These are phyloP conservation scores for Rhynchospora breviuscula DNA, from an alignment of 176 grass and related monocot species.

Conservation along the genomic window DNA sequence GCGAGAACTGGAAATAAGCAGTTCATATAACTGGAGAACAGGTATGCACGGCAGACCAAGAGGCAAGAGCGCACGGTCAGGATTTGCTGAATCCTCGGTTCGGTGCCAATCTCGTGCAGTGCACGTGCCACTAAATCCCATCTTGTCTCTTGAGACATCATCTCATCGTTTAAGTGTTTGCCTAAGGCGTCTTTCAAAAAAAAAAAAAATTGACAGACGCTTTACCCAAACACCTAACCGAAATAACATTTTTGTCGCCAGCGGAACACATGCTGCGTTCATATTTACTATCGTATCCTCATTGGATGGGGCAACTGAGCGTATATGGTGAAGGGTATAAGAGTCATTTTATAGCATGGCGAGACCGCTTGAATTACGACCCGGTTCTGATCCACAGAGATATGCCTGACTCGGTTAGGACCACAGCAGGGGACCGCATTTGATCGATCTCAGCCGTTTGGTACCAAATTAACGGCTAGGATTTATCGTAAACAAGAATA, in stretches of 20 bases:
- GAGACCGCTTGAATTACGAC: neutral
- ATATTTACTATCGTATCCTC: neutral
- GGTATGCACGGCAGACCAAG: neutral
- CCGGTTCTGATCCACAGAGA: neutral
- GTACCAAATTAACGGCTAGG: neutral
- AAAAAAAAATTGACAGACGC: too few species aligned
- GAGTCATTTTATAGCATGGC: neutral
- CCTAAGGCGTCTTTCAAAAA: too few species aligned
- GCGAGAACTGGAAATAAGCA: neutral
- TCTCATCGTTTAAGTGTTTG: neutral
- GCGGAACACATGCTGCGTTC: neutral
- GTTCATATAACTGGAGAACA: neutral
- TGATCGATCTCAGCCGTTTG: neutral
- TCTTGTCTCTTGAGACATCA: neutral
- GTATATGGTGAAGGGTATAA: neutral
- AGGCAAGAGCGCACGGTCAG: neutral
- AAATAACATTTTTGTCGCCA: neutral
- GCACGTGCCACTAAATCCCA: neutral
- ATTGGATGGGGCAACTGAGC: neutral
- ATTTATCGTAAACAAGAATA: neutral
- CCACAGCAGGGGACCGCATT: neutral
- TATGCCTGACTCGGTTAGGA: constrained; percentile 7
- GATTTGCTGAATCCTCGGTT: neutral
- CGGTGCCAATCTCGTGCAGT: neutral
- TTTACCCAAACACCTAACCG: too few species aligned